Percentiles rank a stretch among this genome's conserved stretches.
These are phyloP conservation scores for Trichoderma parareesei DNA, from an alignment of 495 filamentous ascomycete genomes.

Conservation along the genomic window DNA sequence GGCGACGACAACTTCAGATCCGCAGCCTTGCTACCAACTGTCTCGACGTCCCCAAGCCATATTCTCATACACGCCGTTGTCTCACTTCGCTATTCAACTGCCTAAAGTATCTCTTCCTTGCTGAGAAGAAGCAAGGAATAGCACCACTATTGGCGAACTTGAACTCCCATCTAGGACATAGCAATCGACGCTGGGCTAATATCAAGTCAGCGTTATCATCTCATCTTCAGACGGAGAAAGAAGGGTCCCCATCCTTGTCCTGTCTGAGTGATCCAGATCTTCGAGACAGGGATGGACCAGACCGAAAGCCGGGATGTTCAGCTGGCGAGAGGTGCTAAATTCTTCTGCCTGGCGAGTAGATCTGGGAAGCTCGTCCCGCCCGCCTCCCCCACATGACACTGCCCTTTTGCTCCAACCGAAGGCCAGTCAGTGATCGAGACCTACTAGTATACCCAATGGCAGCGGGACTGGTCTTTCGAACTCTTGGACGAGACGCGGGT, in stretches of 20 bases:
- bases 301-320: background rate
- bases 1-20: background rate
- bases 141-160: no score
- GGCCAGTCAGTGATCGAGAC: background rate
- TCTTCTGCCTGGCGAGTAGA: background rate
- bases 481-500: background rate
- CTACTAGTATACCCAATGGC: background rate
- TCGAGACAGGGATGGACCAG: background rate
- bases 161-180: no score
- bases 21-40: background rate
- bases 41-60: background rate
- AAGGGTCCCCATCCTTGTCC: background rate
- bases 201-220: background rate
- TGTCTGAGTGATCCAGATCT: background rate
- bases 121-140: background rate
- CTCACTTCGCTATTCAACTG: background rate
- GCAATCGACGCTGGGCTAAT: no score
- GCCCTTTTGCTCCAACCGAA: background rate
- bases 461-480: background rate
- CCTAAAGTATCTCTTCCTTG: no score
- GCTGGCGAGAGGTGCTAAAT: background rate
- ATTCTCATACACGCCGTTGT: background rate
- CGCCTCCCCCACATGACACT: background rate
- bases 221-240: background rate
- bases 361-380: background rate